These are phyloP conservation scores for Clonostachys byssicola DNA, from an alignment of 2,329 filamentous ascomycete species.

Conservation along the genomic window DNA sequence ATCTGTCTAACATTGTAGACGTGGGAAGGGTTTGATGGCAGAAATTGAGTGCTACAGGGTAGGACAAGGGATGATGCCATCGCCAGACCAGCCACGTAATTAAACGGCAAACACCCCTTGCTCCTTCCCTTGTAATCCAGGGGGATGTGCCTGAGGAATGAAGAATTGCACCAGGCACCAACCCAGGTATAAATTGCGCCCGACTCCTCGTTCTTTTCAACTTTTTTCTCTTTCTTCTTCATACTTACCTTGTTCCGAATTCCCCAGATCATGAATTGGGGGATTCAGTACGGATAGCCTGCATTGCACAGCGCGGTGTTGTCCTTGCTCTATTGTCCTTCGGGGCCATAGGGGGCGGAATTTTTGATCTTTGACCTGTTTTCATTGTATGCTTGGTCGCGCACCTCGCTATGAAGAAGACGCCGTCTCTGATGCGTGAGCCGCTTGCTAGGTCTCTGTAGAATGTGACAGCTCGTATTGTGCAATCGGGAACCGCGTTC, in stretches of 20 bases:
- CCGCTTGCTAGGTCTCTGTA: no score
- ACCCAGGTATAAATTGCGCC: conserved; percentile 16
- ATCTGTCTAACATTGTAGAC: no score
- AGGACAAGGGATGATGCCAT: no score
- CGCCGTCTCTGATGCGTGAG: neutral
- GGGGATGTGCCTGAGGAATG: no score
- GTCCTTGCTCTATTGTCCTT: conserved; percentile 44
- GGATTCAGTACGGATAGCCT: conserved; percentile 37
- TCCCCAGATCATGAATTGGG: conserved; percentile 37
- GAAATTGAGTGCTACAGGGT: no score
- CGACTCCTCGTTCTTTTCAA: neutral
- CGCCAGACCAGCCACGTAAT: no score
- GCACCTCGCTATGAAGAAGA: conserved; percentile 38
- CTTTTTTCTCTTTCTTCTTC: conserved; percentile 27
- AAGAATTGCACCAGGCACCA: no score
- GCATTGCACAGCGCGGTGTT: conserved; percentile 51
- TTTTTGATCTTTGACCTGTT: conserved; percentile 38
- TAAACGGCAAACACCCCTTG: no score
- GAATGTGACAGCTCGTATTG: no score
- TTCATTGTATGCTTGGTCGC: conserved; percentile 36
- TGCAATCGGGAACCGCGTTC: no score
- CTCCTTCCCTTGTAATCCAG: no score
- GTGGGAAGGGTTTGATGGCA: no score
- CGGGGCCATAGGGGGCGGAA: conserved; percentile 36
- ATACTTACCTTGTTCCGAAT: conserved; percentile 47